Conservation (phyloP, 1,284 basidiomycete genomes). For the Golubevia pallescens region DNA sequence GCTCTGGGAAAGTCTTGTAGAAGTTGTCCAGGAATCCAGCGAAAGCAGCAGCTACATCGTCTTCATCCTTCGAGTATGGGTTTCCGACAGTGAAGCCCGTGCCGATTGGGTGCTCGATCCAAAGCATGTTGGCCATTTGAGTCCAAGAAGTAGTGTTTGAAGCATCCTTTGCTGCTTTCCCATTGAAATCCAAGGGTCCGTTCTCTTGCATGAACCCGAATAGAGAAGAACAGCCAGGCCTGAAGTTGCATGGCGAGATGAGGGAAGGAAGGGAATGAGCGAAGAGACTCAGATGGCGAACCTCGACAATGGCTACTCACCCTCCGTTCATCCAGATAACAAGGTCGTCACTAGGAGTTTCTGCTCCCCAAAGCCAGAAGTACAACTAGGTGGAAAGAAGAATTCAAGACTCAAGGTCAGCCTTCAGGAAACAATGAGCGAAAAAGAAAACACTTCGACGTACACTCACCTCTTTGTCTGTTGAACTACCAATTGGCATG, state of each 20-base stretch:
- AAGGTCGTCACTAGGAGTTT: background rate
- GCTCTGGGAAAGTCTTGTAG: slow-evolving; percentile 2
- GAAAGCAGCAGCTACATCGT: background rate
- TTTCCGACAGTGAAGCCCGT: background rate
- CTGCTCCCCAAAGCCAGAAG: no score
- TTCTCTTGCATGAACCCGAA: slow-evolving; percentile 6
- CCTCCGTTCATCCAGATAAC: background rate
- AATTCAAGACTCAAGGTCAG: background rate
- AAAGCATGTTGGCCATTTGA: slow-evolving; percentile 3
- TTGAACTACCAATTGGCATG: background rate
- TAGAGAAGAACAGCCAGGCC: slow-evolving; percentile 9
- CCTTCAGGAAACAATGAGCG: no score
- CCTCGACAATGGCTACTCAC: background rate
- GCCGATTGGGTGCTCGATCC: slow-evolving; percentile 6
- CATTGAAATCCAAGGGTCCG: background rate
- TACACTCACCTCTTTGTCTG: background rate
- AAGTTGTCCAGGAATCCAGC: no score
- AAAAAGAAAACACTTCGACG: no score
- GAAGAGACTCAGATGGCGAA: background rate
- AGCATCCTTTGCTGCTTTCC: no score
- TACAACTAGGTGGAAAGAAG: background rate
- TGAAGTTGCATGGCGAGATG: no score
- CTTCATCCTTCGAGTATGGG: background rate
- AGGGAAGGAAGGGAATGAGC: no score
- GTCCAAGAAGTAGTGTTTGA: slow-evolving; percentile 4